Conservation (phyloP, 495 filamentous ascomycete genomes). For the Hypoxylon lenormandii region DNA sequence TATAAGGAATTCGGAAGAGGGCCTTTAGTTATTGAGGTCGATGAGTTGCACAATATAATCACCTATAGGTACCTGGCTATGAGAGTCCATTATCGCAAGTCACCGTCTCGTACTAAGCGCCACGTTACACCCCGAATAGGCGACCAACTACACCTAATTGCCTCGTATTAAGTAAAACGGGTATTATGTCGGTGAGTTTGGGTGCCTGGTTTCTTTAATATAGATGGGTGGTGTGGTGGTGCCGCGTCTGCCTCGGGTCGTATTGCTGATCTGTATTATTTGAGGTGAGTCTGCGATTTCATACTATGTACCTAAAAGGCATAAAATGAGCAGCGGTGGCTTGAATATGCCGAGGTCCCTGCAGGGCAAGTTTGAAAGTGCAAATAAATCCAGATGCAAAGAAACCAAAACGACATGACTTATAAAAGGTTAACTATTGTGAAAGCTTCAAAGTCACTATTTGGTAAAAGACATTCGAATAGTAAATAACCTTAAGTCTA, state of each 20-base stretch:
- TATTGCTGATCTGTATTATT: neutral
- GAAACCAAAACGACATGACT: neutral
- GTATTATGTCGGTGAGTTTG: constrained; percentile 12
- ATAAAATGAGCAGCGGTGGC: neutral
- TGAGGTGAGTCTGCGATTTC: neutral
- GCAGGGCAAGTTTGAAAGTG: neutral
- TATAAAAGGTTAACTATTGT: neutral
- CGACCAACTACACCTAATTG: neutral
- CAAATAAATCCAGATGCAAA: neutral
- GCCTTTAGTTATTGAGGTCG: neutral
- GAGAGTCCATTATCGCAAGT: neutral
- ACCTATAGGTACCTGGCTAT: no score
- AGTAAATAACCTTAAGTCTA: no score
- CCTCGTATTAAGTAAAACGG: constrained; percentile 9
- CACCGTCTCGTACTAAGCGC: constrained; percentile 33
- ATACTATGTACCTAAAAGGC: no score
- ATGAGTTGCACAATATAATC: constrained; percentile 12
- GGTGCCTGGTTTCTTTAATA: neutral
- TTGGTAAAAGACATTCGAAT: no score
- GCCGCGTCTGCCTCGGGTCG: neutral
- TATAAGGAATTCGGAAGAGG: neutral
- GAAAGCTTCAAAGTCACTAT: no score
- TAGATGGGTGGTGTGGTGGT: neutral
- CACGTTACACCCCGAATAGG: constrained; percentile 30
- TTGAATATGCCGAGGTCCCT: neutral